Conservation (phyloP, 176 grass and related monocot species). For the Hyparrhenia diplandra region DNA sequence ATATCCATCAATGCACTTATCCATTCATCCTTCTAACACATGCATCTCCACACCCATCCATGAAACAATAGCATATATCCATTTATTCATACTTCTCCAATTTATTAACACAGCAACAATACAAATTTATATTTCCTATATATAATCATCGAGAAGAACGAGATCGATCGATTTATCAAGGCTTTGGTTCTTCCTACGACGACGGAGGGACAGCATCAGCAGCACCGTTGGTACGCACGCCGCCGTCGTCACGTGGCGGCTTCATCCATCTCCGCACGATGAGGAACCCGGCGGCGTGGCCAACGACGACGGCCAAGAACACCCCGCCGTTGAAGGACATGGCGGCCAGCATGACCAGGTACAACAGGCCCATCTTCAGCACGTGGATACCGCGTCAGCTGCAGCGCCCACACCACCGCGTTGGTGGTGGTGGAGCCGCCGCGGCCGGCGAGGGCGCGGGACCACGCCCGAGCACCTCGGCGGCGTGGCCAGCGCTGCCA, state of each 20-base stretch:
- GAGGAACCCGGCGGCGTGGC: constrained; percentile 48
- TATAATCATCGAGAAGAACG: not conserved
- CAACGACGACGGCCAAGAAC: constrained; percentile 42
- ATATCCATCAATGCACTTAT: no score
- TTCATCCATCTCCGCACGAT: constrained; percentile 11
- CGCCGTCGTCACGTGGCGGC: not conserved
- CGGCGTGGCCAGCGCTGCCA: constrained; percentile 30
- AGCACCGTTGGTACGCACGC: not conserved
- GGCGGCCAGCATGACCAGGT: constrained; percentile 66
- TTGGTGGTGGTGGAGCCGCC: not conserved
- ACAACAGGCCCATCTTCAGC: constrained; percentile 36
- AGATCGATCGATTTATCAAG: not conserved
- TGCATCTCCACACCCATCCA: no score
- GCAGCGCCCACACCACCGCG: not conserved
- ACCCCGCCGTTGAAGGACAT: constrained; percentile 77
- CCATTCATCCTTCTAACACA: no score
- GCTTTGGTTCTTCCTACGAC: not conserved
- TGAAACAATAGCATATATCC: no score
- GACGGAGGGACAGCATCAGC: not conserved
- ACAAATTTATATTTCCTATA: no score
- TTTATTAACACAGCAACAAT: no score
- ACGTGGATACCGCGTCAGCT: constrained; percentile 30
- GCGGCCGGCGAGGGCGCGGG: constrained; percentile 4
- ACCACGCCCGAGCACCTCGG: constrained; percentile 28
- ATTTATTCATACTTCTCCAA: no score